A percentile compares a stretch with the other conserved stretches of the same genome.
Evolutionary conservation across 495 filamentous ascomycete species (phyloP).

Genomic region (Cairneyella variabilis): DNA sequence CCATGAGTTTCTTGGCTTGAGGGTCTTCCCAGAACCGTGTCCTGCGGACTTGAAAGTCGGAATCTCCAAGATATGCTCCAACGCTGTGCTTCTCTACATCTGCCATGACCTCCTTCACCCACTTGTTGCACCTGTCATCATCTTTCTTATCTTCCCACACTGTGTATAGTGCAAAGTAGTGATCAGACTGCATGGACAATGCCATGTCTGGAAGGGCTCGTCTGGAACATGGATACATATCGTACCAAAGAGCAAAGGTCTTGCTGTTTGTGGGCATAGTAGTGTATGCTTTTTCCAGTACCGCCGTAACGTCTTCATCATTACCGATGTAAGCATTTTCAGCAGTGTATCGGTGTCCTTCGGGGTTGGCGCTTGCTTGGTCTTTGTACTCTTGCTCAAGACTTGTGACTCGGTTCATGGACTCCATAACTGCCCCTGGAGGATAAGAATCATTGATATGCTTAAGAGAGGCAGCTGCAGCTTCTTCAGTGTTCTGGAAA

Average conservation of each 20-base stretch:
- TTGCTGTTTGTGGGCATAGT: slow-evolving; percentile 36
- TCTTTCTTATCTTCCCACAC: slow-evolving; percentile 45
- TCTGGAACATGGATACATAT: slow-evolving; percentile 43
- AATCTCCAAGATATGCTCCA: slow-evolving; percentile 50
- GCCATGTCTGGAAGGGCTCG: slow-evolving; percentile 41
- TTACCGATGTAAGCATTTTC: slow-evolving; percentile 48
- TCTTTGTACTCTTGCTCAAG: slow-evolving; percentile 36
- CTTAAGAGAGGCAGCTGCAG: slow-evolving; percentile 32
- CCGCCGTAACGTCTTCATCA: slow-evolving; percentile 35
- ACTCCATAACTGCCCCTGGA: slow-evolving; percentile 26
- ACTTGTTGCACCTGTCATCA: slow-evolving; percentile 35
- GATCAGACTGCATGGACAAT: slow-evolving; percentile 46
- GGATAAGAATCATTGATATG: slow-evolving; percentile 34
- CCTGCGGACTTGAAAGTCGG: slow-evolving; percentile 42
- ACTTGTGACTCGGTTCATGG: slow-evolving; percentile 35
- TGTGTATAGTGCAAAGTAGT: slow-evolving; percentile 50
- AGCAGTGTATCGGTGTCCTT: slow-evolving; percentile 39
- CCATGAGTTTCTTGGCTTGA: slow-evolving; percentile 30
- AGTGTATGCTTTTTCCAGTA: slow-evolving; percentile 42
- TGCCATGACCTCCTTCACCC: slow-evolving; percentile 39
- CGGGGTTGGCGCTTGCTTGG: slow-evolving; percentile 39
- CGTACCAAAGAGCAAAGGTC: slow-evolving; percentile 41
- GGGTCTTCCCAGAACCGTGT: slow-evolving; percentile 43
- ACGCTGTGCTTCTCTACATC: slow-evolving; percentile 32
- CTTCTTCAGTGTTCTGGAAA: slow-evolving; percentile 34